Percentiles rank a stretch among this genome's conserved stretches.
These are phyloP conservation scores for Diaporthe helianthi DNA, from an alignment of 2,329 filamentous ascomycete genomes.

Conservation along the genomic window DNA sequence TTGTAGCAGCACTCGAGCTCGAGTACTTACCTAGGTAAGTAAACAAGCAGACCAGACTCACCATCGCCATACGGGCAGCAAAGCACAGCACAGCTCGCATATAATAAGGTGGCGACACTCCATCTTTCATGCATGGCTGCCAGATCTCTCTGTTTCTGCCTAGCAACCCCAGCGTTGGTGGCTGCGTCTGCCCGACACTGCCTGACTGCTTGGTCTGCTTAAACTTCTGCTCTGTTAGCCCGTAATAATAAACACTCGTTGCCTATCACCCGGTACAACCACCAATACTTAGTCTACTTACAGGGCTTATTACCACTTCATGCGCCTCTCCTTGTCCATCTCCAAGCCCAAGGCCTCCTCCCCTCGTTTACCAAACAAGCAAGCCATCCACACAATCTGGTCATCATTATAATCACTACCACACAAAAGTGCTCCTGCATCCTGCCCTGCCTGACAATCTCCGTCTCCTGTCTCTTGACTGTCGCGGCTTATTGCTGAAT, in stretches of 20 bases:
- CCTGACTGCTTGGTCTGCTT: constrained; percentile 6
- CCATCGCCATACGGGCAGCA: neutral
- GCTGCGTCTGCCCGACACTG: neutral
- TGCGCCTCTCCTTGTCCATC: constrained; percentile 19
- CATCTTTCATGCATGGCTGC: constrained; percentile 18
- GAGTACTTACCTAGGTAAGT: too few species aligned
- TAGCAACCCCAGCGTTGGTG: constrained; percentile 8
- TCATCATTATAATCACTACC: neutral
- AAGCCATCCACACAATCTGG: neutral
- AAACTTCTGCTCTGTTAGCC: constrained; percentile 6
- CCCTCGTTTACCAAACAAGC: constrained; percentile 9
- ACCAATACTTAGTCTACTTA: constrained; percentile 16
- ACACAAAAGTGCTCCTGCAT: constrained; percentile 1
- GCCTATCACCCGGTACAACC: constrained; percentile 24
- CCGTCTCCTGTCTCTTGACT: constrained; percentile 14
- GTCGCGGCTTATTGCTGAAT: constrained; percentile 19
- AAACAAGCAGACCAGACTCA: constrained; percentile 11
- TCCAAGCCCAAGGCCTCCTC: neutral
- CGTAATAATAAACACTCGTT: constrained; percentile 27
- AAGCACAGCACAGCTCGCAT: constrained; percentile 13
- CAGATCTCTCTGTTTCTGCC: constrained; percentile 11
- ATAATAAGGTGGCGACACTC: neutral
- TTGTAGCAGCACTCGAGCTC: constrained; percentile 5
- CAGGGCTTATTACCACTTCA: too few species aligned
- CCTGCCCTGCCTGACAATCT: constrained; percentile 11